Evolutionary conservation across 305 asterid species (phyloP).

Genomic region (Fraxinus floribunda): DNA sequence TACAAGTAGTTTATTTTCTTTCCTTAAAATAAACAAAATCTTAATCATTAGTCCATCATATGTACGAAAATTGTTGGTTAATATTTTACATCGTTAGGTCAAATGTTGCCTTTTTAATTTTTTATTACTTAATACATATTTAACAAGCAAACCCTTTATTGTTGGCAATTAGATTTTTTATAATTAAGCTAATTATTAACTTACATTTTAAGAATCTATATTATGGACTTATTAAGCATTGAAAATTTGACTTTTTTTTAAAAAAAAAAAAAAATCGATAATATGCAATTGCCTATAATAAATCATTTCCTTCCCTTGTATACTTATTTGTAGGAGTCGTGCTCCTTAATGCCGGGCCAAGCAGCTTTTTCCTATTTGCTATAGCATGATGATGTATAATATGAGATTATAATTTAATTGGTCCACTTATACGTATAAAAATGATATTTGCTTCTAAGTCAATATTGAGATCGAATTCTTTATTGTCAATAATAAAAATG

Average conservation of each 20-base stretch:
- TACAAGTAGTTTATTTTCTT: slow-evolving; percentile 34
- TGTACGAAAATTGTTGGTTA: slow-evolving; percentile 58
- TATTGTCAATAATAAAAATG: background rate
- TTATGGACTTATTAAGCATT: slow-evolving; percentile 14
- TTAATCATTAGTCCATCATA: slow-evolving; percentile 41
- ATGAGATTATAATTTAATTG: background rate
- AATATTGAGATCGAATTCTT: background rate
- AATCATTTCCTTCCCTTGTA: background rate
- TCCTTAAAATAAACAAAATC: slow-evolving; percentile 21
- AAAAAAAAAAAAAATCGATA: background rate
- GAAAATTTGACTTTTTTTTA: slow-evolving; percentile 12
- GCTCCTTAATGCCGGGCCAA: too few relatives aligned
- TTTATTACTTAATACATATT: slow-evolving; percentile 28
- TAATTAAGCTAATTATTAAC: background rate
- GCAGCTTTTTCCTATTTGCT: background rate
- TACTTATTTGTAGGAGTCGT: background rate
- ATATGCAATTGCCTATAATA: background rate
- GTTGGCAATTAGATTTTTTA: slow-evolving; percentile 27
- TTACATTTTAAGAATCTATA: slow-evolving; percentile 28
- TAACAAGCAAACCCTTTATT: slow-evolving; percentile 38
- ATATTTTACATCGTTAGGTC: slow-evolving; percentile 81
- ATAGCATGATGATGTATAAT: background rate
- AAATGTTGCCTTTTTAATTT: slow-evolving; percentile 49
- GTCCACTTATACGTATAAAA: background rate
- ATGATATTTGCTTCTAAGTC: background rate